Evolutionary conservation across 768 basidiomycete genomes (phyloP).

Genomic region (Rickenella mellea): DNA sequence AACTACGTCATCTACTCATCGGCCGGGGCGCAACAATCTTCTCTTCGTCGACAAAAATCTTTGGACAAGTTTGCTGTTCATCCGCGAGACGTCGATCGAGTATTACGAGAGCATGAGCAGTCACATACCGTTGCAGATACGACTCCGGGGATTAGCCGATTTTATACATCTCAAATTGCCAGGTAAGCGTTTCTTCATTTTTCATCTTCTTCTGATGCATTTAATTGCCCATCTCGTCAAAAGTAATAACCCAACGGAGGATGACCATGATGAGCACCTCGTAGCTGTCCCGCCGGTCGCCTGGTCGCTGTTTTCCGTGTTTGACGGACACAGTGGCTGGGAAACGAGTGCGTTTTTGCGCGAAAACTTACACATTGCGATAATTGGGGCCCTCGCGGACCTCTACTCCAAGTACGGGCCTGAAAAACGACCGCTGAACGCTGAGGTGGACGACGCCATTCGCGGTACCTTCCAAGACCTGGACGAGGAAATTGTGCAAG

Average conservation of each 20-base stretch:
- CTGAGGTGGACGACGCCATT: constrained; percentile 26
- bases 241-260: constrained; percentile 19
- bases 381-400: constrained; percentile 14
- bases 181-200: constrained; percentile 8
- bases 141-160: constrained; percentile 13
- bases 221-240: background rate
- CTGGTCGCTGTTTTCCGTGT: constrained; percentile 25
- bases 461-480: constrained; percentile 26
- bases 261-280: constrained; percentile 15
- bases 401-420: constrained; percentile 8
- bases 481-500: constrained; percentile 33
- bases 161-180: constrained; percentile 14
- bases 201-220: background rate
- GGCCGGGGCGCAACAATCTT: too few relatives aligned
- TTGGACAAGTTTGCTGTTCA: too few relatives aligned
- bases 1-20: too few relatives aligned
- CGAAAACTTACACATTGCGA: constrained; percentile 19
- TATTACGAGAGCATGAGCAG: constrained; percentile 7
- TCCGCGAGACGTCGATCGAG: too few relatives aligned
- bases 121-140: constrained; percentile 1
- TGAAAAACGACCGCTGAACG: constrained; percentile 6
- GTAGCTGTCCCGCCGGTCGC: constrained; percentile 13
- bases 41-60: too few relatives aligned
- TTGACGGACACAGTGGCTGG: constrained; percentile 23
- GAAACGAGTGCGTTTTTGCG: constrained; percentile 24